Conservation (phyloP, 257 asterid species). For the Rehmannia glutinosa region DNA sequence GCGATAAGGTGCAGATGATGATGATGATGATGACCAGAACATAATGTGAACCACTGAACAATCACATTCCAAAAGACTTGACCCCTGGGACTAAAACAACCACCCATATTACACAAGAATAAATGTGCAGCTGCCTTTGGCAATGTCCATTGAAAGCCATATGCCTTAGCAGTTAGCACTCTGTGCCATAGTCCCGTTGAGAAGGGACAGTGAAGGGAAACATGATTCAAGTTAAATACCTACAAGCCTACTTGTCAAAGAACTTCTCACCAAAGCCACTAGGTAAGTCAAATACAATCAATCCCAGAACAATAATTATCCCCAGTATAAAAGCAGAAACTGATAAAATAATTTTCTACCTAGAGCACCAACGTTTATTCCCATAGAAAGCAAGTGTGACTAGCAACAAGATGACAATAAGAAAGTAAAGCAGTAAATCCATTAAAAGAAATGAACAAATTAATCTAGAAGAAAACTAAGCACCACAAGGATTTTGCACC, state of each 20-base stretch:
- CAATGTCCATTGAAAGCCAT: too few relatives aligned
- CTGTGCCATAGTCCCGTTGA: too few relatives aligned
- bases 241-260: slow-evolving; percentile 6
- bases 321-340: neutral
- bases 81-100: too few relatives aligned
- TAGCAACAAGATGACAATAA: neutral
- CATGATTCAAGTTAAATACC: too few relatives aligned
- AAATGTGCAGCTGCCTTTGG: slow-evolving; percentile 4
- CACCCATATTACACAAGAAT: too few relatives aligned
- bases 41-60: neutral
- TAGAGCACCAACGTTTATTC: neutral
- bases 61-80: too few relatives aligned
- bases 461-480: neutral
- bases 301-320: neutral
- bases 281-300: slow-evolving; percentile 16
- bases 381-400: neutral
- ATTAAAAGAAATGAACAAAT: neutral
- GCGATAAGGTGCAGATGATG: too few relatives aligned
- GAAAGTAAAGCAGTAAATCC: neutral
- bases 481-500: neutral
- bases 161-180: too few relatives aligned
- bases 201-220: too few relatives aligned
- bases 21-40: too few relatives aligned
- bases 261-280: slow-evolving; percentile 6
- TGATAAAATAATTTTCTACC: neutral